Conservation (phyloP, 1,284 basidiomycete species). For the Ceratobasidium sp. region DNA sequence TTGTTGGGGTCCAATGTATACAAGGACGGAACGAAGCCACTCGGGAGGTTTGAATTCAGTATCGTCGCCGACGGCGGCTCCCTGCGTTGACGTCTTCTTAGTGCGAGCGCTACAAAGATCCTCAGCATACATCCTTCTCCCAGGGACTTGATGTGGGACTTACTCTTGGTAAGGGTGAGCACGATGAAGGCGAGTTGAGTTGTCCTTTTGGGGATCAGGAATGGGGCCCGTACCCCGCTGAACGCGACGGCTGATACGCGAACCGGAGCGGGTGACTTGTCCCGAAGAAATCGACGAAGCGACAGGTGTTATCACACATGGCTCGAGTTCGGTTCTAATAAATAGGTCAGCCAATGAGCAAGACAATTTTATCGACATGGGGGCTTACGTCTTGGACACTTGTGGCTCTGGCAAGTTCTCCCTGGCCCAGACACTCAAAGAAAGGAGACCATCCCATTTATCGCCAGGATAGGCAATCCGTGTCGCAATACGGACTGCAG, state of each 20-base stretch:
- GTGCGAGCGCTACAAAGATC: too few relatives aligned
- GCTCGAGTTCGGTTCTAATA: too few relatives aligned
- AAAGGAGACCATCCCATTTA: slow-evolving; percentile 1
- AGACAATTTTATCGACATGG: not conserved
- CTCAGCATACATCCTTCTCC: too few relatives aligned
- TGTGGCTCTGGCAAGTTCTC: not conserved
- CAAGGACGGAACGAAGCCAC: not conserved
- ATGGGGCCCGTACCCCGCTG: too few relatives aligned
- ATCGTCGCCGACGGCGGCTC: not conserved
- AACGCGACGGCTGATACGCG: not conserved
- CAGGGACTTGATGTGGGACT: not conserved
- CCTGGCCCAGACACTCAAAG: not conserved
- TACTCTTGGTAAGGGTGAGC: not conserved
- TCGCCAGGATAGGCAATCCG: not conserved
- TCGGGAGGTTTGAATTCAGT: not conserved
- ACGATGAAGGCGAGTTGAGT: not conserved
- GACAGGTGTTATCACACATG: too few relatives aligned
- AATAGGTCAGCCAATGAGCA: too few relatives aligned
- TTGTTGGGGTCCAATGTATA: not conserved
- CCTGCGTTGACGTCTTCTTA: too few relatives aligned
- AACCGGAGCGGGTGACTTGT: not conserved
- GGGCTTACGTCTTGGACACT: not conserved
- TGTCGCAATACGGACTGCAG: slow-evolving; percentile 10
- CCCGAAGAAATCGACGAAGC: too few relatives aligned
- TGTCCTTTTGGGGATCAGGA: too few relatives aligned